Conservation (phyloP, 1,284 basidiomycete species). For the Flammula alnicola region DNA sequence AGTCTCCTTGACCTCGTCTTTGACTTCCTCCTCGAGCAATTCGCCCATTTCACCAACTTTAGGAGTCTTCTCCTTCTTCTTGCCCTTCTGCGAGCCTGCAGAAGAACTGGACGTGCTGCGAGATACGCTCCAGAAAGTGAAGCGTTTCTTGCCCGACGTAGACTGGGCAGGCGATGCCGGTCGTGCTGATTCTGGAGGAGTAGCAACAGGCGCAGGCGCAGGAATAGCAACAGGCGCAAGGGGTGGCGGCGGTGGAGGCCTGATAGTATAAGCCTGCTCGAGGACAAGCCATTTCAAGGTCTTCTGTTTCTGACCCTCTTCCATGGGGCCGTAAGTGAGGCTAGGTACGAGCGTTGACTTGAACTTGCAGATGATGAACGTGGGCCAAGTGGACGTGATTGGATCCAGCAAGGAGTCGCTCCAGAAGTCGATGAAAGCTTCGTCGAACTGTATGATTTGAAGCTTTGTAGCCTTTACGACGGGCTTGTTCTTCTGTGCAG, state of each 20-base stretch:
- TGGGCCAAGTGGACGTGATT: conserved; percentile 63
- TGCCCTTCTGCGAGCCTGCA: conserved; percentile 23
- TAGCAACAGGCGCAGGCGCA: conserved; percentile 1
- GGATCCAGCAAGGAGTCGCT: conserved; percentile 70
- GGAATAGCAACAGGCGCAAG: conserved; percentile 20
- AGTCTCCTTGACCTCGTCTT: conserved; percentile 6
- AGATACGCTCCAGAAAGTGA: conserved; percentile 56
- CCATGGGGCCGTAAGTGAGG: conserved; percentile 19
- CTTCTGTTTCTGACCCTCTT: conserved; percentile 25
- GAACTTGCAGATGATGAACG: conserved; percentile 70
- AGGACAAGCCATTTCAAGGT: conserved; percentile 63
- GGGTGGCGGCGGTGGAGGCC: conserved; percentile 40
- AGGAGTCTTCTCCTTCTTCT: conserved; percentile 27
- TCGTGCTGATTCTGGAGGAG: conserved; percentile 22
- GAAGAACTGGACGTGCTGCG: conserved; percentile 27
- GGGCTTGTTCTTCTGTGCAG: conserved; percentile 26
- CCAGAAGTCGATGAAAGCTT: conserved; percentile 82
- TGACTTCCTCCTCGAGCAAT: conserved; percentile 53
- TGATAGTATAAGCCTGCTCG: conserved; percentile 57
- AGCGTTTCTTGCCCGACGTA: conserved; percentile 53
- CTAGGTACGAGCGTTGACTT: conserved; percentile 37
- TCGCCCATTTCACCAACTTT: conserved; percentile 71
- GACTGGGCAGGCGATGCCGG: conserved; percentile 39
- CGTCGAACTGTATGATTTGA: conserved; percentile 63
- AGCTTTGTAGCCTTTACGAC: conserved; percentile 49